These are phyloP conservation scores for Meyerozyma guilliermondii DNA, from an alignment of 1,139 yeast species.

Conservation along the genomic window DNA sequence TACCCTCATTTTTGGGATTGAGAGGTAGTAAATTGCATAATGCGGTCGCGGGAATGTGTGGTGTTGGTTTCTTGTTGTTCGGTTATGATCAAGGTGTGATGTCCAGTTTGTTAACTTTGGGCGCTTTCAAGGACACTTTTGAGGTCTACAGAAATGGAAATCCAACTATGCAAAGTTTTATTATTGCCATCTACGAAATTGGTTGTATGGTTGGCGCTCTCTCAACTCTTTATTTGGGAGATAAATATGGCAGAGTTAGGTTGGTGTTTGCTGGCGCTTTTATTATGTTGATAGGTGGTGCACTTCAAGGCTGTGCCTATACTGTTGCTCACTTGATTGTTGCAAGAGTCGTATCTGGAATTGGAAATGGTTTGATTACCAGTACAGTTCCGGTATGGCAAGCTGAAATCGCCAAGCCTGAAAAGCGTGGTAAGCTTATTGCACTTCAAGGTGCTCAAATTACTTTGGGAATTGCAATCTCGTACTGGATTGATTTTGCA, in stretches of 20 bases:
- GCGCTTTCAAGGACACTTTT: background rate
- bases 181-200: conserved; percentile 19
- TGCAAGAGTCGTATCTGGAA: conserved; percentile 40
- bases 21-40: background rate
- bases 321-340: conserved; percentile 29
- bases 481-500: conserved; percentile 44
- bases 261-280: conserved; percentile 27
- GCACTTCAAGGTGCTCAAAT: conserved; percentile 35
- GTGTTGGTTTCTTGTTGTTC: conserved; percentile 7
- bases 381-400: conserved; percentile 38
- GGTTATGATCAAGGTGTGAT: conserved; percentile 10
- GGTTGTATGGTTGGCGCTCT: conserved; percentile 34
- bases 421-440: conserved; percentile 29
- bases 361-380: conserved; percentile 37
- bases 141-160: background rate
- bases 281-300: conserved; percentile 33
- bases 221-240: conserved; percentile 31
- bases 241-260: conserved; percentile 28
- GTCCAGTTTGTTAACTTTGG: conserved; percentile 3
- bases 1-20: background rate
- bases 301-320: conserved; percentile 29
- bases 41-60: conserved; percentile 2
- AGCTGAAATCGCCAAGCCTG: conserved; percentile 32
- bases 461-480: conserved; percentile 36
- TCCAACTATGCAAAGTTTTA: conserved; percentile 3